These are phyloP conservation scores for Colletotrichum costaricense DNA, from an alignment of 2,329 filamentous ascomycete genomes.

Conservation along the genomic window DNA sequence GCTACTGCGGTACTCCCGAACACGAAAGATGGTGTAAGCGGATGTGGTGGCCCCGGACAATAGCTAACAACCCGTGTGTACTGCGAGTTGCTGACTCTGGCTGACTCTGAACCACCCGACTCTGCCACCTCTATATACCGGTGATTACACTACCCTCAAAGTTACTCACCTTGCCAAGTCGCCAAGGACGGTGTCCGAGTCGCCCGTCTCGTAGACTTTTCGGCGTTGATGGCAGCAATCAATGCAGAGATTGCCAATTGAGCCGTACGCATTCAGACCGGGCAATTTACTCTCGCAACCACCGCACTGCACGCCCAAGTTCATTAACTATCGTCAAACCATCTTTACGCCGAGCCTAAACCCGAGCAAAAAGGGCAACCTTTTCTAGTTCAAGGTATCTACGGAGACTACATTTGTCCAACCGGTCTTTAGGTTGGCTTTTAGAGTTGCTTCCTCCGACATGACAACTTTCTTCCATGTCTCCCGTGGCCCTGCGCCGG, in stretches of 20 bases:
- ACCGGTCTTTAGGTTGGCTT: neutral
- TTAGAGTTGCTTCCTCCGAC: constrained; percentile 25
- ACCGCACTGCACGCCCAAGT: neutral
- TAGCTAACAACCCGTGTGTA: neutral
- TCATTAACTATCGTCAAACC: neutral
- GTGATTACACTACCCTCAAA: neutral
- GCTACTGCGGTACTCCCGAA: neutral
- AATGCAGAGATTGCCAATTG: neutral
- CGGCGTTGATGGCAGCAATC: neutral
- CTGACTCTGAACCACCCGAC: neutral
- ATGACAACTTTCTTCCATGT: constrained; percentile 29
- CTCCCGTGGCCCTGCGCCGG: constrained; percentile 12
- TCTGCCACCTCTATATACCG: neutral
- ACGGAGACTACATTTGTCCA: neutral
- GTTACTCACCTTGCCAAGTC: constrained; percentile 6
- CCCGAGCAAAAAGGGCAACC: neutral
- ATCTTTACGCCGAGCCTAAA: neutral
- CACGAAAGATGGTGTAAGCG: neutral
- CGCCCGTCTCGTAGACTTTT: neutral
- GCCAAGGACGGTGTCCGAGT: neutral
- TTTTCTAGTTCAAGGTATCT: neutral
- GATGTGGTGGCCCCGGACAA: neutral
- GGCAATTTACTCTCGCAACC: neutral
- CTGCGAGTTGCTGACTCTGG: neutral
- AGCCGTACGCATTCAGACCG: neutral